Evolutionary conservation across 2,329 filamentous ascomycete species (phyloP), one percentile per base, ranked within the genome.

Genomic region (Tolypocladium cylindrosporum): DNA sequence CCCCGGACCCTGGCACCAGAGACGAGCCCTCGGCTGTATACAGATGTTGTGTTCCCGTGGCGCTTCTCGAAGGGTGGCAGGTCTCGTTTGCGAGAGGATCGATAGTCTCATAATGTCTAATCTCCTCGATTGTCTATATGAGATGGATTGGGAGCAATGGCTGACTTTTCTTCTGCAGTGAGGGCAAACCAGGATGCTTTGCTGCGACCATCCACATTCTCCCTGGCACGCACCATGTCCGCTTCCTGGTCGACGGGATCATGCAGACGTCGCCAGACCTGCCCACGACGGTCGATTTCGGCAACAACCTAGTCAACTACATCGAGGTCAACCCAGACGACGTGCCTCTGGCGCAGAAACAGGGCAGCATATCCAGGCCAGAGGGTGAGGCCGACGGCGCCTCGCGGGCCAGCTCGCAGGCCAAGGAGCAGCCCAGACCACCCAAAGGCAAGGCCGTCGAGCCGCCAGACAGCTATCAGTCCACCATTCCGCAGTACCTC

Each of bases 241-340:
- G 95, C 69, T 99, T 97, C 75, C 82, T 99, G 64, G 91, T 97
- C 55, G 93, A 97, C 74, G 90, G 89, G 59, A 87, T 93, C 68
- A 96, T 97, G 91, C 84, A 88, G 69, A 94, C 91, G 16, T 94
- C 91, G 19, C 86, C 89, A 60, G 85, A 89, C 62, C 79, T 97
- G 57, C 93, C 94, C 16, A 97, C 94, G 0, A 96, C 94, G 1
- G 94, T 99, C 59, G 94, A 99, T 72, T 97, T 95, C 71, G 95
- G 91, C 63, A 97, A 97, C 75, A 96, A 96, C 69, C 80, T 99
- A 21, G 93, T 99, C 74, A 99, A 99, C 75, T 99, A 97, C 71
- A 90, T 99, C 68, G 94, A 99, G 76, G 89, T 97, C 61, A 90
- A 83, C 66, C 85, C 90, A 41, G 87, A 91, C 58, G 88, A 92